phyloP scores from a whole-genome alignment of 345 rosid genomes.

The Isatis tinctoria region DNA sequence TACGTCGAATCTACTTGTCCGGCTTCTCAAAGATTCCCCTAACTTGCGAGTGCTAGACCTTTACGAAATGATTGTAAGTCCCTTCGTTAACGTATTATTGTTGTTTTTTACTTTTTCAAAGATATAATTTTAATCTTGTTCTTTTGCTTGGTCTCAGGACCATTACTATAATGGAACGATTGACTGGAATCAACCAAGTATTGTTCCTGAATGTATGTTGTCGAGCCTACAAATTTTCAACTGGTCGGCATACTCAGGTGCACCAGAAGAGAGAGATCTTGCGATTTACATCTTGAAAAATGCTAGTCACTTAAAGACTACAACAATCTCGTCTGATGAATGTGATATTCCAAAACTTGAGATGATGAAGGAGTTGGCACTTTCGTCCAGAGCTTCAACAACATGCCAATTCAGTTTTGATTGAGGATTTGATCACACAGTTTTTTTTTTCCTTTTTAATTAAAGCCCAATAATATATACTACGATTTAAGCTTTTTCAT shows the following conservation, averaged over 20 bases:
- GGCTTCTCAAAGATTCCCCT: neutral
- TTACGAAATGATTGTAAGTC: neutral
- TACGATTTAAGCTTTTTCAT: neutral
- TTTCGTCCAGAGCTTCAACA: slow-evolving; percentile 3
- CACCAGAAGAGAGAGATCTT: neutral
- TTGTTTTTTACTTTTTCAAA: neutral
- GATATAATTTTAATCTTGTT: neutral
- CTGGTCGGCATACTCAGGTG: neutral
- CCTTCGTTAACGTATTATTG: neutral
- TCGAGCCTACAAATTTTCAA: neutral
- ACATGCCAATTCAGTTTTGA: neutral
- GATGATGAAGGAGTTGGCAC: slow-evolving; percentile 6
- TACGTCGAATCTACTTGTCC: neutral
- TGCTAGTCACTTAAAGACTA: neutral
- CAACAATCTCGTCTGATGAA: neutral
- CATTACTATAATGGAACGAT: neutral
- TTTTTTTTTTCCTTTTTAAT: neutral
- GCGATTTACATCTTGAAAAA: slow-evolving; percentile 2
- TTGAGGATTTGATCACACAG: neutral
- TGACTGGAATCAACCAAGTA: neutral
- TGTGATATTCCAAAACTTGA: neutral
- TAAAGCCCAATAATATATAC: neutral
- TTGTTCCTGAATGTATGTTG: slow-evolving; percentile 5
- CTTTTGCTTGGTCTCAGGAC: neutral
- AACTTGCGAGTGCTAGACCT: neutral